phyloP scores from a whole-genome alignment of 306 rosid species.

The Vigna trinervia region DNA sequence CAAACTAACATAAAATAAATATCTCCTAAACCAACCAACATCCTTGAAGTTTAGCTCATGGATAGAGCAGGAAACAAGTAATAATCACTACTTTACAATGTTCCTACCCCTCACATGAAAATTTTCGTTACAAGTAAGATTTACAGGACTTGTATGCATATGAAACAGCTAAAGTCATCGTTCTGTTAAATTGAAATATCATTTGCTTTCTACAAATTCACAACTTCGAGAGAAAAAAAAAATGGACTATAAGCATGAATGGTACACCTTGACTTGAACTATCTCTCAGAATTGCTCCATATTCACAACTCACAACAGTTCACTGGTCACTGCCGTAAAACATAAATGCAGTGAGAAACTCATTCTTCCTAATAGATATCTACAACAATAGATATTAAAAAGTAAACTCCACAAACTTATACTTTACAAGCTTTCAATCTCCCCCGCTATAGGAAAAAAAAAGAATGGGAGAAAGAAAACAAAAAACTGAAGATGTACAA shows the following conservation, averaged over 20 bases:
- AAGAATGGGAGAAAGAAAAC: constrained; percentile 39
- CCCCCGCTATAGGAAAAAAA: constrained; percentile 37
- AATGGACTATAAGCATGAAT: background rate
- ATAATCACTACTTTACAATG: no score
- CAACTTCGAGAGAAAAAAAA: background rate
- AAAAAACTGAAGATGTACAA: constrained; percentile 29
- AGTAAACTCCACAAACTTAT: constrained; percentile 26
- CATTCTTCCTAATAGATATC: constrained; percentile 31
- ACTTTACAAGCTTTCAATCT: constrained; percentile 48
- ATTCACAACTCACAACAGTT: no score
- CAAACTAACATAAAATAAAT: no score
- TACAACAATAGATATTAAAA: constrained; percentile 28
- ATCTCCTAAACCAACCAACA: no score
- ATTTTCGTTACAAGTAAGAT: background rate
- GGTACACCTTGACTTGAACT: background rate
- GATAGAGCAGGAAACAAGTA: background rate
- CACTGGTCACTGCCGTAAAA: no score
- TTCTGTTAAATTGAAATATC: background rate
- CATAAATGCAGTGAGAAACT: constrained; percentile 2
- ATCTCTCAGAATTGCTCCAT: background rate
- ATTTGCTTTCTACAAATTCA: background rate
- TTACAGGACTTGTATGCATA: background rate
- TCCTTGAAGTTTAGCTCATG: background rate
- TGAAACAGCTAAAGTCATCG: background rate
- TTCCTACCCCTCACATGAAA: no score